A percentile compares a stretch with the other conserved stretches of the same genome.
phyloP scores from a whole-genome alignment of 208 protist species.

The Wallacemonas sp. region DNA sequence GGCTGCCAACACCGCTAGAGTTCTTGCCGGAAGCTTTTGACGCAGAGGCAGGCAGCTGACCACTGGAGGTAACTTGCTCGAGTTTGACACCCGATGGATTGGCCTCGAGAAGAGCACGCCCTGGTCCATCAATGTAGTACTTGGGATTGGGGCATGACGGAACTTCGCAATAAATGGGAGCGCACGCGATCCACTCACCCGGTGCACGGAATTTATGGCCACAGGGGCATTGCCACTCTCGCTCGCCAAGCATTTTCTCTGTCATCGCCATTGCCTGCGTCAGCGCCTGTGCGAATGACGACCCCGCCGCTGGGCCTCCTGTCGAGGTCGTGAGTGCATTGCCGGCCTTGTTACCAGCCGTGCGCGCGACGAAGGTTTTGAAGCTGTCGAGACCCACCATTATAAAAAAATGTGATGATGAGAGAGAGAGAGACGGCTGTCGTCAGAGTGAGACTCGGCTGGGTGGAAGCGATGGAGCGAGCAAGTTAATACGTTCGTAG shows the following conservation, averaged over 20 bases:
- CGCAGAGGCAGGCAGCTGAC: constrained; percentile 10
- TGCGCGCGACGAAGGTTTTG: constrained; percentile 74
- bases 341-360: constrained; percentile 35
- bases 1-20: constrained; percentile 53
- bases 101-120: constrained; percentile 76
- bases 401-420: background rate
- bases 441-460: background rate
- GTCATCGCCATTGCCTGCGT: constrained; percentile 62
- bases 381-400: constrained; percentile 76
- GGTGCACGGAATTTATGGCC: constrained; percentile 85
- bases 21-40: constrained; percentile 17
- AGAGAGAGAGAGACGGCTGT: background rate
- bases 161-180: constrained; percentile 87
- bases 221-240: constrained; percentile 90
- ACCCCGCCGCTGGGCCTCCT: constrained; percentile 20
- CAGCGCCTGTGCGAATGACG: constrained; percentile 54
- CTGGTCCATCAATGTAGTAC: constrained; percentile 88
- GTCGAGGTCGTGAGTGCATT: constrained; percentile 51
- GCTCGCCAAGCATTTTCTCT: constrained; percentile 73
- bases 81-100: constrained; percentile 83
- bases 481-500: too few species aligned
- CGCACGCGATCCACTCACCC: constrained; percentile 83
- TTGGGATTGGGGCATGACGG: constrained; percentile 90
- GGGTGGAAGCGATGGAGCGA: too few species aligned
- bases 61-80: constrained; percentile 51